Evolutionary conservation across 2,329 filamentous ascomycete genomes (phyloP), one percentile per base, ranked within the genome.

Genomic region (Ophiostoma populinum): DNA sequence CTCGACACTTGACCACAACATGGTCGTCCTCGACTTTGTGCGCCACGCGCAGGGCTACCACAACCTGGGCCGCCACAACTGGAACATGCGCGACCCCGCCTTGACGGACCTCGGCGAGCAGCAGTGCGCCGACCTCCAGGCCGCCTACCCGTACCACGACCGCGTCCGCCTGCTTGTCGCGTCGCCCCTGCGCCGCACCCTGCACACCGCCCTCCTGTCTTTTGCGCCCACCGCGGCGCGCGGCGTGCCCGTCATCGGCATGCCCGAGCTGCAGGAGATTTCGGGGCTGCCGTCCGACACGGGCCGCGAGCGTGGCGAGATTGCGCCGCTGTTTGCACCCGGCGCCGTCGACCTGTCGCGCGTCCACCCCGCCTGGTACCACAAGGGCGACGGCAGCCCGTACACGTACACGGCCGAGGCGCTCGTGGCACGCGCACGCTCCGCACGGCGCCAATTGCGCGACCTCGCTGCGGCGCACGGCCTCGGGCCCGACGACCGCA

Each of bases 191-290:
- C 75, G 77, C 34, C 73, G 85, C 42, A 92, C 85, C 2, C 63
- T 93, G 30, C 72, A 81, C 55, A 93, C 85, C 2, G 75, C 78
- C 22, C 62, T 83, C 20, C 57, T 72, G 36, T 67, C 70, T 30
- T 92, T 92, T 53, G 65, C 63, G 13, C 60, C 69, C 0, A 62
- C 59, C 1, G 62, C 70, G 34, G 47, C 61, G 16, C 39, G 45
- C 6, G 54, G 56, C 6, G 52, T 54, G 50, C 65, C 43, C 37
- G 65, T 92, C 34, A 55, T 78, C 18, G 73, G 75, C 2, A 57
- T 90, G 10, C 81, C 82, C 1, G 71, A 80, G 42, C 58, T 82
- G 5, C 86, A 93, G 55, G 86, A 93, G 55, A 74, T 81, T 0
- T 77, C 72, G 5, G 65, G 74, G 35, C 59, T 75, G 20, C 75